Evolutionary conservation across 257 asterid species (phyloP), one percentile per base, ranked within the genome.

Genomic region (Datura wrightii): DNA sequence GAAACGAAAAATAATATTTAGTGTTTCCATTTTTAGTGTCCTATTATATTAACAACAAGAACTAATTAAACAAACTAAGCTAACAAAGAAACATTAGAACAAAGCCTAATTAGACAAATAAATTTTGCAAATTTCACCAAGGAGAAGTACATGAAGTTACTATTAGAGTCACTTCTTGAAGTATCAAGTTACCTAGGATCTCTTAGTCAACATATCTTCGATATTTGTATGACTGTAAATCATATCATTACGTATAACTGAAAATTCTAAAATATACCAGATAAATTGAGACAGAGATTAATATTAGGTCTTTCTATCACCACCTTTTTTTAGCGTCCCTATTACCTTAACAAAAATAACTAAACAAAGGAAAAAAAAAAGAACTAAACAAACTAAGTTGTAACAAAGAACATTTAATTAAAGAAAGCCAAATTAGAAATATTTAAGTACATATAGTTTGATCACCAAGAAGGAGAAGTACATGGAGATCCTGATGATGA

Each of bases 381-480:
- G 31, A 34, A 14, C 34, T 37, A 34, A 56, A 39, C 83, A 19
- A 80, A 41, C 18, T 80, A 42, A 55, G 4, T 37, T 37, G 31
- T 24, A 36, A 58, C 31, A 39, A 37, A 10, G 14, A 58, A 55
- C 59, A 79, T 8, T 24, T 24, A 24, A 24, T 9, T 18, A 5
- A 54, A 58, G 41, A 74, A 74, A 71, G 5, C 60, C 56, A 19
- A 19, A 46, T 50, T 5, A 46, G 18, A 46, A 37, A 74, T 46
- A 46, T 74, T 0, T 11, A 46, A 19, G 19, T 50, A 50, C 14
- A 76, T 31, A 74, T 1, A 2, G 10, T 31, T 0, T 10, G 8
- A 24, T 91, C 85, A 92, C 95, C 92, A 92, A 4, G 94, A 91
- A 50, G 90, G 93, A 74, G 93, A 89, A 66, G 93, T 89, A 56